These are phyloP conservation scores for Nissolia schottii DNA, from an alignment of 306 rosid species.

Conservation along the genomic window DNA sequence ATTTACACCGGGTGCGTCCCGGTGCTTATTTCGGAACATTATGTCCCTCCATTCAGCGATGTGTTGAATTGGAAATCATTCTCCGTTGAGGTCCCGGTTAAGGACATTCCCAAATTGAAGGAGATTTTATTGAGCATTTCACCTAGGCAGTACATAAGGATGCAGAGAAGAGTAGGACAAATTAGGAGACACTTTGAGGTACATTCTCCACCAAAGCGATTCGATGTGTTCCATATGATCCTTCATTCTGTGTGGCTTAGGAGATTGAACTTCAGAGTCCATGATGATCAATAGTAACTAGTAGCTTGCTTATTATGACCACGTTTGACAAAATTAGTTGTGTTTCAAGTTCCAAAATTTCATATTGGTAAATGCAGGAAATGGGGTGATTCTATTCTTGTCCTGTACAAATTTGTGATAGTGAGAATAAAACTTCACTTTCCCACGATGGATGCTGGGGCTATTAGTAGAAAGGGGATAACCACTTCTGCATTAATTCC, in stretches of 20 bases:
- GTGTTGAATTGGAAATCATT: slow-evolving; percentile 87
- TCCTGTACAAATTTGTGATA: background rate
- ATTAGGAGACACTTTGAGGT: slow-evolving; percentile 81
- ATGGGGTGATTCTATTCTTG: slow-evolving; percentile 11
- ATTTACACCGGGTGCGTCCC: slow-evolving; percentile 93
- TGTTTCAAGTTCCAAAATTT: too few relatives aligned
- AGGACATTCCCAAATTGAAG: slow-evolving; percentile 78
- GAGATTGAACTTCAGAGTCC: slow-evolving; percentile 64
- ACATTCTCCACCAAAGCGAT: slow-evolving; percentile 71
- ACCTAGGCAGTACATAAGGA: slow-evolving; percentile 62
- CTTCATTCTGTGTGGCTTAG: slow-evolving; percentile 95
- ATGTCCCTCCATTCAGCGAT: slow-evolving; percentile 80
- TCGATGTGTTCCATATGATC: slow-evolving; percentile 83
- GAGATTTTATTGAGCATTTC: slow-evolving; percentile 56
- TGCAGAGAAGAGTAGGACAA: slow-evolving; percentile 71
- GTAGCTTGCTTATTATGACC: background rate
- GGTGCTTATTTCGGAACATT: slow-evolving; percentile 73
- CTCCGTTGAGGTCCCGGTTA: slow-evolving; percentile 65
- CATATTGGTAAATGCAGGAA: background rate
- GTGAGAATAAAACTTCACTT: background rate
- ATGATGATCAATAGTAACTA: slow-evolving; percentile 30
- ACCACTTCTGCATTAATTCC: too few relatives aligned
- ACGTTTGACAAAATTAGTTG: background rate
- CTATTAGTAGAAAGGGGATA: background rate
- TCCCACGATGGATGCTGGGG: background rate